phyloP scores from a whole-genome alignment of 495 filamentous ascomycete genomes.

The Penicillium angulare region DNA sequence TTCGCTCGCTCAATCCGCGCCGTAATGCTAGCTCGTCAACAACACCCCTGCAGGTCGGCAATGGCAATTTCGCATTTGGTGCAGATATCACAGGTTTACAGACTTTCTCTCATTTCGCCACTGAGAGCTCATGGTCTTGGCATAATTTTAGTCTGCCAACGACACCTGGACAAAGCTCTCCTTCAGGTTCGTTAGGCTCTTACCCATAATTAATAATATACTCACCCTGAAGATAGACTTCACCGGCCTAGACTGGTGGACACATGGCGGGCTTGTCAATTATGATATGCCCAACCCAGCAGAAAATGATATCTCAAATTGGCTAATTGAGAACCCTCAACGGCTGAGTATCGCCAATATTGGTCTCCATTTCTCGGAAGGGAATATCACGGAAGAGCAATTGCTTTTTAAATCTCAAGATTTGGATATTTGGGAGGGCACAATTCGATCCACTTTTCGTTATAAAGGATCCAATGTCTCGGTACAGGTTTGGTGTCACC shows the following conservation, averaged over 20 bases:
- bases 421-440: slow-evolving; percentile 14
- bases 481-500: slow-evolving; percentile 7
- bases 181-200: background rate
- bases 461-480: slow-evolving; percentile 7
- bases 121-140: slow-evolving; percentile 18
- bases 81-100: slow-evolving; percentile 21
- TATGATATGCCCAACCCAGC: slow-evolving; percentile 15
- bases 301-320: slow-evolving; percentile 16
- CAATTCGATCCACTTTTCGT: slow-evolving; percentile 6
- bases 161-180: background rate
- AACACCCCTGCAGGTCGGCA: slow-evolving; percentile 21
- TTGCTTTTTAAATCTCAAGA: slow-evolving; percentile 3
- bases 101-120: slow-evolving; percentile 15
- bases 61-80: slow-evolving; percentile 22
- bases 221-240: slow-evolving; percentile 2
- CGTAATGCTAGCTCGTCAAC: slow-evolving; percentile 13
- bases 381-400: slow-evolving; percentile 6
- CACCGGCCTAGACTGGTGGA: slow-evolving; percentile 18
- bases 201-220: background rate
- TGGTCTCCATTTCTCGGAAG: slow-evolving; percentile 10
- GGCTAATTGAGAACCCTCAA: slow-evolving; percentile 18
- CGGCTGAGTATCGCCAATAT: slow-evolving; percentile 12
- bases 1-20: slow-evolving; percentile 13
- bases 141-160: slow-evolving; percentile 12
- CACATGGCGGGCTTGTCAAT: slow-evolving; percentile 16